phyloP scores from a whole-genome alignment of 768 basidiomycete species.

The Boletus reticulatus region DNA sequence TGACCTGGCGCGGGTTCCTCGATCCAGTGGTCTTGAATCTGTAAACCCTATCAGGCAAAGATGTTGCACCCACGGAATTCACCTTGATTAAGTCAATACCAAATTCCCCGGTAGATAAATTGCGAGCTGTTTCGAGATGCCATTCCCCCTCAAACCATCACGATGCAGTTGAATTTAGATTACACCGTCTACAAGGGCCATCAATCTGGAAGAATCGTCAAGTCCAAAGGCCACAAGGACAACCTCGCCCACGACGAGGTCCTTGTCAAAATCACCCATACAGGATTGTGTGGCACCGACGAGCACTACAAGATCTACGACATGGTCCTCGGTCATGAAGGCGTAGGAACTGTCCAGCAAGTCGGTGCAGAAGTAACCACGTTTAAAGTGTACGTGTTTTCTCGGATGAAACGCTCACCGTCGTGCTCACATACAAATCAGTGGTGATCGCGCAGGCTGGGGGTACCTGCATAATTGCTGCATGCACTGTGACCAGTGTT shows the following conservation, averaged over 20 bases:
- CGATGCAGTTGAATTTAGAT: conserved; percentile 20
- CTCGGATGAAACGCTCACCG: background rate
- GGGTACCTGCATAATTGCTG: conserved; percentile 31
- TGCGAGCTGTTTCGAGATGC: background rate
- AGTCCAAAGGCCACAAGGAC: conserved; percentile 13
- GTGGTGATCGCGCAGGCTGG: conserved; percentile 30
- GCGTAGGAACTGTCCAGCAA: conserved; percentile 33
- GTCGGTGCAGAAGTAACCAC: conserved; percentile 29
- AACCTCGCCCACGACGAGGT: conserved; percentile 29
- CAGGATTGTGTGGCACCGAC: conserved; percentile 40
- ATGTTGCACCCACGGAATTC: too few species aligned
- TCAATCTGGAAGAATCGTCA: conserved; percentile 16
- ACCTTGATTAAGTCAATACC: background rate
- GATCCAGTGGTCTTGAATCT: too few species aligned
- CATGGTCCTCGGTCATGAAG: conserved; percentile 42
- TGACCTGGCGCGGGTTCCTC: too few species aligned
- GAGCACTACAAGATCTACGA: conserved; percentile 30
- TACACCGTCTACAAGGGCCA: conserved; percentile 34
- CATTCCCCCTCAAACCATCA: background rate
- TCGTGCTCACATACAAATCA: too few species aligned
- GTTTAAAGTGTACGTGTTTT: conserved; percentile 34
- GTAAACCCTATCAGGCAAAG: too few species aligned
- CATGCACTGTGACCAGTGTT: conserved; percentile 33
- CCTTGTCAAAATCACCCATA: conserved; percentile 32
- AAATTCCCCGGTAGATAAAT: background rate